Evolutionary conservation across 495 filamentous ascomycete genomes (phyloP).

Genomic region (Evansstolkia leycettana): DNA sequence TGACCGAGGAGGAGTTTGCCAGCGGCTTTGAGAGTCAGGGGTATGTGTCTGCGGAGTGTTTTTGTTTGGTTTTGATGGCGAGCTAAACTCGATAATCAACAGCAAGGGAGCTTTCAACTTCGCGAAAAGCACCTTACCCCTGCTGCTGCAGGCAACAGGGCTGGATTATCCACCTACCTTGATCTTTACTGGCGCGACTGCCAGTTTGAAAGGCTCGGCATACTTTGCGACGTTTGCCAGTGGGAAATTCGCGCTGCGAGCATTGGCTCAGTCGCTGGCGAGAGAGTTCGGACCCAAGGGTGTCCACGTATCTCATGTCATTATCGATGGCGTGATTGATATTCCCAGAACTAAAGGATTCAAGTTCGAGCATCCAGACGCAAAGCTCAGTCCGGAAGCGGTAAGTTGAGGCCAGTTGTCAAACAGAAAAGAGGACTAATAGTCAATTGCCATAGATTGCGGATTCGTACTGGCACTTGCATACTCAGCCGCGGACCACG

Average conservation of each 20-base stretch:
- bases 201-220: conserved; percentile 62
- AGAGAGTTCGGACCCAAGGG: conserved; percentile 84
- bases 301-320: conserved; percentile 74
- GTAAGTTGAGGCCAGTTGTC: conserved; percentile 47
- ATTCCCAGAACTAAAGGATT: conserved; percentile 57
- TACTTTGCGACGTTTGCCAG: conserved; percentile 61
- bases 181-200: conserved; percentile 81
- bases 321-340: conserved; percentile 86
- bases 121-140: conserved; percentile 58
- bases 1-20: conserved; percentile 52
- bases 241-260: conserved; percentile 72
- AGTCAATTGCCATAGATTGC: conserved; percentile 55
- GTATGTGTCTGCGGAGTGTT: conserved; percentile 29
- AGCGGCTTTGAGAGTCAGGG: conserved; percentile 42
- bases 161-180: conserved; percentile 57
- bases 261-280: conserved; percentile 65
- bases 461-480: conserved; percentile 78
- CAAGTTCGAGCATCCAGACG: conserved; percentile 48
- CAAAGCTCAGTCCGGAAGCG: conserved; percentile 68
- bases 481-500: conserved; percentile 67
- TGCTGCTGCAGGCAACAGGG: conserved; percentile 48
- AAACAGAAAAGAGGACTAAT: not conserved
- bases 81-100: not conserved
- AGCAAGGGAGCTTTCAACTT: conserved; percentile 71
- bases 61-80: not conserved